These are phyloP conservation scores for Puccinia polysora DNA, from an alignment of 1,284 basidiomycete species.

Conservation along the genomic window DNA sequence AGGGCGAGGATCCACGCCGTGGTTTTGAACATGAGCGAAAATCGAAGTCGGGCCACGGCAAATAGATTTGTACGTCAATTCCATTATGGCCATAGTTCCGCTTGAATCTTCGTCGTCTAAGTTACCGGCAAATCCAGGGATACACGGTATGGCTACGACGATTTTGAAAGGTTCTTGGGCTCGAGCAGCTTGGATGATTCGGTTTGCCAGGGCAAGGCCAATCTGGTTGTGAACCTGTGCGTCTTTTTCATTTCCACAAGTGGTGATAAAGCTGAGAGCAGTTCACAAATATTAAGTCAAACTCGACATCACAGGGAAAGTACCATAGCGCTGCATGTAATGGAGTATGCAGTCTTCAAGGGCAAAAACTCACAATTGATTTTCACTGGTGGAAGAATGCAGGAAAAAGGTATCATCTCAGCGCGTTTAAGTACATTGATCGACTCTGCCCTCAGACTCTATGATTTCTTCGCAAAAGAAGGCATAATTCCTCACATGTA, in stretches of 20 bases:
- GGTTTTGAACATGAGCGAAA: slow-evolving; percentile 72
- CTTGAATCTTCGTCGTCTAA: slow-evolving; percentile 45
- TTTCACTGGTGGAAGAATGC: slow-evolving; percentile 59
- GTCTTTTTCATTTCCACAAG: slow-evolving; percentile 53
- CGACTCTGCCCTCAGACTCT: no score
- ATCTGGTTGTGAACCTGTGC: slow-evolving; percentile 73
- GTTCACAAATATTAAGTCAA: neutral
- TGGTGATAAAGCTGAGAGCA: slow-evolving; percentile 70
- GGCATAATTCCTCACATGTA: slow-evolving; percentile 75
- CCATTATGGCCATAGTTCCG: slow-evolving; percentile 70
- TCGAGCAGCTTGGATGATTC: slow-evolving; percentile 72
- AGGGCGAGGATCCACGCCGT: slow-evolving; percentile 70
- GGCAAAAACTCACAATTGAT: slow-evolving; percentile 84
- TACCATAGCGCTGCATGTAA: no score
- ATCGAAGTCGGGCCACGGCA: slow-evolving; percentile 80
- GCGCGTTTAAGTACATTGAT: neutral
- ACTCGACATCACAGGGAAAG: no score
- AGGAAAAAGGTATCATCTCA: neutral
- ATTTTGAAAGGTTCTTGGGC: slow-evolving; percentile 74
- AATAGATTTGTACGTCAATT: slow-evolving; percentile 70
- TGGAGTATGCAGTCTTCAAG: no score
- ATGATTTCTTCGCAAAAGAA: slow-evolving; percentile 35
- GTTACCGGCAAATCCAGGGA: slow-evolving; percentile 50
- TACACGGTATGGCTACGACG: slow-evolving; percentile 68
- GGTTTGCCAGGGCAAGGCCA: slow-evolving; percentile 71